Percentiles rank a stretch among this genome's conserved stretches.
Conservation (phyloP, 306 rosid genomes). For the Neltuma alba region DNA sequence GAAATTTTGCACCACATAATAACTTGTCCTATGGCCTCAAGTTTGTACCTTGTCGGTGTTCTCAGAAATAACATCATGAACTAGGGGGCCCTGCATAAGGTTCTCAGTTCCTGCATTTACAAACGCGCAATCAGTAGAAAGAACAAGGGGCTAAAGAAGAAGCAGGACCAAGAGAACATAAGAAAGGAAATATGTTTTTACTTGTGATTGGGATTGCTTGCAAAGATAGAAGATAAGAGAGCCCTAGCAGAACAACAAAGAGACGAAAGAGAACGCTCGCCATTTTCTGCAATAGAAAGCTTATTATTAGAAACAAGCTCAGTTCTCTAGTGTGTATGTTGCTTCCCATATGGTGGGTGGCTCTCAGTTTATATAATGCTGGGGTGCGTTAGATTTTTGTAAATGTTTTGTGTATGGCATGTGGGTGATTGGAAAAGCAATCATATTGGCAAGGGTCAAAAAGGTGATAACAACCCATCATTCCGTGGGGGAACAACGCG, state of each 20-base stretch:
- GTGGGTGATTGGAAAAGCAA: constrained; percentile 28
- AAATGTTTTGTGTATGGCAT: constrained; percentile 13
- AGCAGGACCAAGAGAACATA: neutral
- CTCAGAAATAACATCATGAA: constrained; percentile 37
- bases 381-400: constrained; percentile 21
- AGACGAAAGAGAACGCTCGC: constrained; percentile 41
- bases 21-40: neutral
- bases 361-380: constrained; percentile 48
- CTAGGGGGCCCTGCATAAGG: constrained; percentile 38
- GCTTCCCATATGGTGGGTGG: constrained; percentile 30
- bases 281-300: constrained; percentile 30
- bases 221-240: constrained; percentile 45
- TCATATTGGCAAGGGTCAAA: constrained; percentile 42
- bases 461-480: constrained; percentile 45
- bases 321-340: constrained; percentile 24
- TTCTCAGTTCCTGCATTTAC: constrained; percentile 51
- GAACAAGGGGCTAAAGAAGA: neutral
- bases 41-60: constrained; percentile 37
- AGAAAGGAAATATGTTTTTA: constrained; percentile 24
- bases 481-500: constrained; percentile 38
- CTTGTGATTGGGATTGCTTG: constrained; percentile 69
- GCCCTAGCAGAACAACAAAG: constrained; percentile 49
- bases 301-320: neutral
- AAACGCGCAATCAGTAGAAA: neutral
- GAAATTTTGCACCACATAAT: neutral